These are phyloP conservation scores for Plasmodium gallinaceum DNA, from an alignment of 169 alveolate genomes.

Conservation along the genomic window DNA sequence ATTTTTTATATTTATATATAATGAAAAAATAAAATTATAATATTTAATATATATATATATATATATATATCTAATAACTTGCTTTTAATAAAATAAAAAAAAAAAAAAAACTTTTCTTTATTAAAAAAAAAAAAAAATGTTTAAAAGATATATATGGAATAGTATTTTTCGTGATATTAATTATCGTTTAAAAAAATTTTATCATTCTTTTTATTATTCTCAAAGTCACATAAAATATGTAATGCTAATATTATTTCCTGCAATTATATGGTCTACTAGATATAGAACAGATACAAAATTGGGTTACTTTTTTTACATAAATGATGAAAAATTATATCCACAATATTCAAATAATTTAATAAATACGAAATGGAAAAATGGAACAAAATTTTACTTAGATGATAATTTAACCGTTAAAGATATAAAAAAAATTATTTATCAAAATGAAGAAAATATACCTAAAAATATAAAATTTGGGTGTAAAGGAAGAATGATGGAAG, in stretches of 20 bases:
- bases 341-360: conserved; percentile 17
- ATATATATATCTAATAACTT: neutral
- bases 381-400: conserved; percentile 83
- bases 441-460: conserved; percentile 68
- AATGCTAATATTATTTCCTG: conserved; percentile 87
- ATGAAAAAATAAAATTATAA: conserved; percentile 1
- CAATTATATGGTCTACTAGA: conserved; percentile 86
- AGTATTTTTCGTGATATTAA: conserved; percentile 80
- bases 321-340: conserved; percentile 66
- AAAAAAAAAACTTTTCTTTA: neutral
- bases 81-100: neutral
- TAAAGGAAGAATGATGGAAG: conserved; percentile 89
- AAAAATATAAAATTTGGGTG: conserved; percentile 85
- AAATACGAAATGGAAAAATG: conserved; percentile 84
- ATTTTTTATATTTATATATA: neutral
- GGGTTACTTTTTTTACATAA: conserved; percentile 85
- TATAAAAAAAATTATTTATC: conserved; percentile 81
- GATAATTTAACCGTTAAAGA: conserved; percentile 87
- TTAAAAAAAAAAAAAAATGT: conserved; percentile 12
- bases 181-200: conserved; percentile 85
- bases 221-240: conserved; percentile 89
- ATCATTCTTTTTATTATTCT: conserved; percentile 89
- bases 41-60: neutral
- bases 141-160: conserved; percentile 67
- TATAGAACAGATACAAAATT: conserved; percentile 89